Evolutionary conservation across 345 rosid genomes (phyloP), one percentile per base, ranked within the genome.

Genomic region (Populus deltoides): DNA sequence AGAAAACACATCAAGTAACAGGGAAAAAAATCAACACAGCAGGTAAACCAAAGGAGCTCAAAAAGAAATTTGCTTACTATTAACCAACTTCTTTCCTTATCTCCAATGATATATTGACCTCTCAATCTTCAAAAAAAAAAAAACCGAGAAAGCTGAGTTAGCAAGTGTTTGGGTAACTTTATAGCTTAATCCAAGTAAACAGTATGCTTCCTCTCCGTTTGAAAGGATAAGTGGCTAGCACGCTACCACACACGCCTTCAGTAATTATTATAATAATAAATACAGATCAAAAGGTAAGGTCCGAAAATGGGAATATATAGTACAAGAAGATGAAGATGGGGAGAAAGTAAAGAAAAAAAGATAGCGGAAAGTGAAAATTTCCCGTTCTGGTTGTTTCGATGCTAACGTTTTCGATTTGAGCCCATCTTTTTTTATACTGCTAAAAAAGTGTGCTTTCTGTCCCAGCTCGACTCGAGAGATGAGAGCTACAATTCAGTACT

Each of bases 121-220:
- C 65, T 59, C 25, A 66, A 66, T 66, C 18, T n/a, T 9, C 25
- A 27, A 12, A 73, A n/a, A n/a, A 12, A 22, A 31, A 13, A 8
- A 31, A 45, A 22, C 29, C 4, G 13, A 59, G 65, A 70, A 75
- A 83, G 80, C 15, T 49, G 78, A 83, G 43, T 16, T n/a, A 83
- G 70, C 11, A 66, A 57, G 87, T 12, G 71, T 76, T 82, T 17
- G 87, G 82, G 81, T 81, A 39, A 75, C 87, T 84, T 84, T 49
- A 25, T 27, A 75, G 66, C 74, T 76, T 65, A 80, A 80, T 15
- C 69, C 47, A 86, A 77, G 81, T 72, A 76, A n/a, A 84, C 71
- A 81, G 67, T 78, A 80, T 72, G 78, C 68, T 73, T 66, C 67
- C 8, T 15, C 31, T 18, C 16, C 41, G 18, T 35, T 38, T 0